Evolutionary conservation across 768 basidiomycete species (phyloP), one percentile per base, ranked within the genome.

Genomic region (Pisolithus marmoratus): DNA sequence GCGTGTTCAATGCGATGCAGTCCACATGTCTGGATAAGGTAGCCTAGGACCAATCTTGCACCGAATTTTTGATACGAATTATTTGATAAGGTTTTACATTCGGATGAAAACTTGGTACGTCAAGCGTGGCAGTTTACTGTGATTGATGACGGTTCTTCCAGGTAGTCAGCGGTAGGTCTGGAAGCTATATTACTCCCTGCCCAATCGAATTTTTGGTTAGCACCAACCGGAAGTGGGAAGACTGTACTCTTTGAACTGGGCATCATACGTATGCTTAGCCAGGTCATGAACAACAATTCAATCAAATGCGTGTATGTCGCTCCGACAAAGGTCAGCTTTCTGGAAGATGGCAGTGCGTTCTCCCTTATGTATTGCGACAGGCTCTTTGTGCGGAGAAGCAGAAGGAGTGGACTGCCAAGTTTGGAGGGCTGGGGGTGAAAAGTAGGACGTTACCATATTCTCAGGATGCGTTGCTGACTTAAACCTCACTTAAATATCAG

Each of bases 221-320:
- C 95, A 2, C 96, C 96, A 0, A 98, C 96, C 14, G 93, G 94
- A 26, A 90, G 91, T 47, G 96, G 96, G 26, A 98, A 98, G 69
- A 99, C 96, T 0, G 91, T 88, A 8, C 70, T 98, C 26, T 99
- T 98, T 59, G 96, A 99, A 63, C 72, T 99, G 14, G 82, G 89
- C 2, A 88, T 97, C 49, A 81, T 98, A 47, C 81, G 82, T 29
- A 78, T 90, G 74, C 68, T 92, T 27, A 71, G 72, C 47, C 67
- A 77, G 46, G 68, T 72, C 8, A 60, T 68, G 46, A 64, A 65
- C 26, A 63, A 57, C 11, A 64, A 70, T 24, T 54, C 65, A n/a
- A 59, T 67, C 2, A 91, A 90, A 70, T 87, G 86, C 56, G 82
- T 99, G 15, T 99, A 99, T 63, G 83, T 99, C 59, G 90, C 94